phyloP scores from a whole-genome alignment of 208 protist species.

The Phytomonas serpens region DNA sequence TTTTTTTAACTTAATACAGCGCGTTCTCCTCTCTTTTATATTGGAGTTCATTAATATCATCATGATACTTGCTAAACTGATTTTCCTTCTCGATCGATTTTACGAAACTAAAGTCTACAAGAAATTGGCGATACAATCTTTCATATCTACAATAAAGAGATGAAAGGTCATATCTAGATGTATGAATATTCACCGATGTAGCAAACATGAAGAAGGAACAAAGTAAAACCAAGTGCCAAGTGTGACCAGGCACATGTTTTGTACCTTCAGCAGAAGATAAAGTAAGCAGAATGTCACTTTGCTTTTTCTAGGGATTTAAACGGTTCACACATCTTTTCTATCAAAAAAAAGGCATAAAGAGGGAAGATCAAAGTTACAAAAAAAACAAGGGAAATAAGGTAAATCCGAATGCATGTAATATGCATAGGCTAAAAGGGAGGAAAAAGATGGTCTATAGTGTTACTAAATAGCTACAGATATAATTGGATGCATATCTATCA shows the following conservation, averaged over 20 bases:
- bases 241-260: background rate
- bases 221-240: background rate
- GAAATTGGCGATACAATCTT: background rate
- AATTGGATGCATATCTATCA: background rate
- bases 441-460: background rate
- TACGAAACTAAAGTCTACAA: background rate
- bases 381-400: background rate
- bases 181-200: background rate
- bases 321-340: background rate
- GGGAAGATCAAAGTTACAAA: background rate
- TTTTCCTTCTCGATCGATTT: background rate
- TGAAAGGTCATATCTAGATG: background rate
- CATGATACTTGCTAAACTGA: background rate
- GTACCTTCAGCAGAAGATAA: background rate
- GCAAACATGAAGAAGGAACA: background rate
- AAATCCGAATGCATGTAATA: background rate
- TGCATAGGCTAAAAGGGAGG: background rate
- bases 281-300: background rate
- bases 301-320: background rate
- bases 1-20: background rate
- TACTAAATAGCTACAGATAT: background rate
- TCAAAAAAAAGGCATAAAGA: conserved; percentile 3
- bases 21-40: background rate
- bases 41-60: background rate
- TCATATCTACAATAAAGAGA: background rate